Percentiles rank a stretch among this genome's conserved stretches.
phyloP scores from a whole-genome alignment of 2,329 filamentous ascomycete species.

The Thielaviopsis punctulata region DNA sequence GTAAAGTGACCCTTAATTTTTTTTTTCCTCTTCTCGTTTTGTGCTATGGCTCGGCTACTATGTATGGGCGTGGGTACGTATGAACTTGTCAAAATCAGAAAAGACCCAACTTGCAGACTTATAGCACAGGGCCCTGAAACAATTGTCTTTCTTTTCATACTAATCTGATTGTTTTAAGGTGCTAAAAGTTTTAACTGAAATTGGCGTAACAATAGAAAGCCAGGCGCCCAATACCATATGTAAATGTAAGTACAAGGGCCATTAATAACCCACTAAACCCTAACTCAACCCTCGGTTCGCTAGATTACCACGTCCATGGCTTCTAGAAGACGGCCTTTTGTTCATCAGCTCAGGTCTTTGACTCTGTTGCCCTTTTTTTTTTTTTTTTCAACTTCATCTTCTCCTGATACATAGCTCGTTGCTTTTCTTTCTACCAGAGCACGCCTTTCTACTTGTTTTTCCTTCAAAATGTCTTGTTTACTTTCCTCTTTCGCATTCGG shows the following conservation, averaged over 20 bases:
- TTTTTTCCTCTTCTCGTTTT: not conserved
- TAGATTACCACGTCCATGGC: not conserved
- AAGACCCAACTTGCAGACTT: too few species aligned
- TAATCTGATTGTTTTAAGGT: not conserved
- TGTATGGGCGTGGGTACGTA: too few species aligned
- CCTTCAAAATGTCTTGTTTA: not conserved
- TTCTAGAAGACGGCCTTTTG: not conserved
- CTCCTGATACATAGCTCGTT: not conserved
- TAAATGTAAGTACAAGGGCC: too few species aligned
- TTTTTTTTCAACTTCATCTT: not conserved
- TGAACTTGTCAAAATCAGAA: not conserved
- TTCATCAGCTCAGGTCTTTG: not conserved
- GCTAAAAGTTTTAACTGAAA: not conserved
- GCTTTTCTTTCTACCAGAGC: not conserved
- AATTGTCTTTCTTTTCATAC: not conserved
- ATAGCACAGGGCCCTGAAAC: not conserved
- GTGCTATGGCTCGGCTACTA: too few species aligned
- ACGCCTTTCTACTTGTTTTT: too few species aligned
- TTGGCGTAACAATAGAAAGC: not conserved
- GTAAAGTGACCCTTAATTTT: not conserved
- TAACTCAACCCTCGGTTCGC: not conserved
- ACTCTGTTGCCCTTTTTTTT: not conserved
- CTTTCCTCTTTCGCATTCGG: not conserved
- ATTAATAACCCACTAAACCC: not conserved
- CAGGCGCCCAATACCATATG: not conserved